phyloP scores from a whole-genome alignment of 2,329 filamentous ascomycete species.

The Atkinsonella texensis region DNA sequence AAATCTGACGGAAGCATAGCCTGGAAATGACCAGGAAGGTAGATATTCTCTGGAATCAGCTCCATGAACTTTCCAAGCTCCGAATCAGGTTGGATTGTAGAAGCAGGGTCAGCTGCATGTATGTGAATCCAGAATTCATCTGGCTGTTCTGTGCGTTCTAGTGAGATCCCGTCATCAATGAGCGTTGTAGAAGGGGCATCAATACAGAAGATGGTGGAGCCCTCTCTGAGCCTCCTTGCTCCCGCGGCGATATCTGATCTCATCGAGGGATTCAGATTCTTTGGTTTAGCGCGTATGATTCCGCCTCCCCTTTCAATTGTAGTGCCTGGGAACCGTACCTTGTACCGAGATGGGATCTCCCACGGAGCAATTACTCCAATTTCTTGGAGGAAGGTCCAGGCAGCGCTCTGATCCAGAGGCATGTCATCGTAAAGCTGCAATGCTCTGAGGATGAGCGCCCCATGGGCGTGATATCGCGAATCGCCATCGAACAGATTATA shows the following conservation, averaged over 20 bases:
- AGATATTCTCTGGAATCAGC: constrained; percentile 46
- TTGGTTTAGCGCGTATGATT: constrained; percentile 24
- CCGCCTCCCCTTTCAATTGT: constrained; percentile 30
- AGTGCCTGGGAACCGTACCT: constrained; percentile 39
- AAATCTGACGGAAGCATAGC: constrained; percentile 41
- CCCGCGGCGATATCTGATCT: constrained; percentile 32
- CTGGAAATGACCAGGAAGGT: constrained; percentile 44
- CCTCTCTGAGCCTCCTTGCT: constrained; percentile 45
- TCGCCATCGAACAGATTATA: constrained; percentile 38
- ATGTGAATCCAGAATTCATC: constrained; percentile 62
- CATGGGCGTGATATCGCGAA: constrained; percentile 47
- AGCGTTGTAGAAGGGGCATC: constrained; percentile 54
- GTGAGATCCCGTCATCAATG: constrained; percentile 68
- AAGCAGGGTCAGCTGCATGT: constrained; percentile 69
- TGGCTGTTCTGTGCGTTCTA: constrained; percentile 43
- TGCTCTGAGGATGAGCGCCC: constrained; percentile 51
- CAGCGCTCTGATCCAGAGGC: constrained; percentile 28
- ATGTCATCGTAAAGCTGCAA: constrained; percentile 45
- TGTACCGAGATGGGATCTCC: constrained; percentile 55
- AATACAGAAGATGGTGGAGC: constrained; percentile 58
- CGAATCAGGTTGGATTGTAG: constrained; percentile 49
- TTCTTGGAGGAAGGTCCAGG: constrained; percentile 62
- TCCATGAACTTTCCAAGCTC: constrained; percentile 49
- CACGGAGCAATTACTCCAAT: constrained; percentile 59
- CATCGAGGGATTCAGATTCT: constrained; percentile 20